Evolutionary conservation across 2,329 filamentous ascomycete species (phyloP).

Genomic region (Aschersonia sp.): DNA sequence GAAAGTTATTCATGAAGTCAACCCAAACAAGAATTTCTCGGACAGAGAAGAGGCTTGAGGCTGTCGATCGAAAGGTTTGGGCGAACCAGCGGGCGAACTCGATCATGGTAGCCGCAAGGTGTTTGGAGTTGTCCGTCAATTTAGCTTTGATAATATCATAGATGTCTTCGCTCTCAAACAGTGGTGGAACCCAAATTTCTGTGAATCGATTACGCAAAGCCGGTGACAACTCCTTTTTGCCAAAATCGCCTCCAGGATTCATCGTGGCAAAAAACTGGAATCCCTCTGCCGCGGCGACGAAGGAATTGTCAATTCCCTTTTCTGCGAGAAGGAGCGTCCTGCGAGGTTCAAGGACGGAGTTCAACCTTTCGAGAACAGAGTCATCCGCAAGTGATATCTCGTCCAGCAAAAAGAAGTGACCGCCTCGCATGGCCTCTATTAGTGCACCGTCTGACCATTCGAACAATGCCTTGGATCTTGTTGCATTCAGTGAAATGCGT

Average conservation of each 20-base stretch:
- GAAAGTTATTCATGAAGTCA: conserved; percentile 68
- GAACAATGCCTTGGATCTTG: conserved; percentile 72
- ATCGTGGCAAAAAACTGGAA: conserved; percentile 98
- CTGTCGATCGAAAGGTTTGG: conserved; percentile 58
- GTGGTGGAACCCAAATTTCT: conserved; percentile 91
- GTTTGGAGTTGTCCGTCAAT: conserved; percentile 38
- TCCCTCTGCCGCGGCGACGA: conserved; percentile 57
- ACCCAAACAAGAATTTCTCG: conserved; percentile 90
- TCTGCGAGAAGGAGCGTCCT: conserved; percentile 82
- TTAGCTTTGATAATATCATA: conserved; percentile 75
- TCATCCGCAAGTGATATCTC: conserved; percentile 97
- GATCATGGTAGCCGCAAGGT: conserved; percentile 57
- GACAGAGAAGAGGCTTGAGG: conserved; percentile 70
- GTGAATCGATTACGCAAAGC: conserved; percentile 93
- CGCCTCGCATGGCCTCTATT: conserved; percentile 83
- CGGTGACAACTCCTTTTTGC: conserved; percentile 92
- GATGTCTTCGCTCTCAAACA: conserved; percentile 76
- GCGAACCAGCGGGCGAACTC: conserved; percentile 92
- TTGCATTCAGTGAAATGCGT: conserved; percentile 31
- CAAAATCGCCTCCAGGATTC: conserved; percentile 98
- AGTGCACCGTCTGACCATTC: conserved; percentile 94
- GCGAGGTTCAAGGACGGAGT: conserved; percentile 86
- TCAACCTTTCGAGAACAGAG: conserved; percentile 88
- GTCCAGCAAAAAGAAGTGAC: conserved; percentile 84
- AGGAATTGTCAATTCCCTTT: conserved; percentile 75